Evolutionary conservation across 179 eudicot species (phyloP).

Genomic region (Beta macrorhiza): DNA sequence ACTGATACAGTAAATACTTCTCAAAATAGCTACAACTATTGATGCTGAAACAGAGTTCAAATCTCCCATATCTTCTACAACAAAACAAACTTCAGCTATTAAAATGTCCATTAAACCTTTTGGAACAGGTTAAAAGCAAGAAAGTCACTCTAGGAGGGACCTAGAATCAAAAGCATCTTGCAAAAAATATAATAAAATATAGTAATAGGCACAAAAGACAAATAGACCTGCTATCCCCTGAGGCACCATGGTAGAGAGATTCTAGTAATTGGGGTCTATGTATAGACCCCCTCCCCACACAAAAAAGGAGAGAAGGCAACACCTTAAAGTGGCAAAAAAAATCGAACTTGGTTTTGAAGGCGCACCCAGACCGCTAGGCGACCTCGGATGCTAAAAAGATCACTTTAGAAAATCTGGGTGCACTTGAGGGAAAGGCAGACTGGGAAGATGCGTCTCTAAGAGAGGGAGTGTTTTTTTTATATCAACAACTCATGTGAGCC

Average conservation of each 20-base stretch:
- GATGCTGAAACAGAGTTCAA: neutral
- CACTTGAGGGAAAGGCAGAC: no score
- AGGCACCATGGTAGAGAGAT: neutral
- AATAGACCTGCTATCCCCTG: neutral
- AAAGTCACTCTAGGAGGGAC: neutral
- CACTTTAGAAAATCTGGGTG: no score
- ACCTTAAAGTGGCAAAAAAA: no score
- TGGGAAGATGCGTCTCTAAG: no score
- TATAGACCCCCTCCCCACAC: no score
- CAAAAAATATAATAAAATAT: neutral
- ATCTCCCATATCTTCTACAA: neutral
- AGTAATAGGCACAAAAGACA: neutral
- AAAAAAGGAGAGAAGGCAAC: no score
- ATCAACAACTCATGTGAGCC: no score
- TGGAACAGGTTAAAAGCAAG: neutral
- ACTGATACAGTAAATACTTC: neutral
- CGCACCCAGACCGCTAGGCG: no score
- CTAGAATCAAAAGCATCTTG: neutral
- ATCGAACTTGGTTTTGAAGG: no score
- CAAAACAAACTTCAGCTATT: neutral
- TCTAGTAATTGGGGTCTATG: no score
- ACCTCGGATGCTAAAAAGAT: no score
- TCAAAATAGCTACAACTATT: neutral
- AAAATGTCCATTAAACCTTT: neutral
- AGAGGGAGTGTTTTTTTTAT: no score